A percentile compares a stretch with the other conserved stretches of the same genome.
Evolutionary conservation across 768 basidiomycete species (phyloP).

Genomic region (Pleurotus tuoliensis): DNA sequence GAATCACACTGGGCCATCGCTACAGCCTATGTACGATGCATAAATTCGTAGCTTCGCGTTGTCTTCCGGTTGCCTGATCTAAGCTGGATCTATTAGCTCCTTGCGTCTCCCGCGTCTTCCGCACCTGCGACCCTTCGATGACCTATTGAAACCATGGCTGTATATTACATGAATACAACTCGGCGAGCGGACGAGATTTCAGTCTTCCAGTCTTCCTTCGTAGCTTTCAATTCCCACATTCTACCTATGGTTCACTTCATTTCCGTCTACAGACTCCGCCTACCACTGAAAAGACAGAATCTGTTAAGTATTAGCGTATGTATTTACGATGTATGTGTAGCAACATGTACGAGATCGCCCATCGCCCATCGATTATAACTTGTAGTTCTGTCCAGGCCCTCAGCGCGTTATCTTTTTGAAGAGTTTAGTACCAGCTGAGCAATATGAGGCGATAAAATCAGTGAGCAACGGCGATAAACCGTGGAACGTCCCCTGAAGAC

Average conservation of each 20-base stretch:
- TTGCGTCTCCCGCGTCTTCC: background rate
- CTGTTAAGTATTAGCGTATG: too few relatives aligned
- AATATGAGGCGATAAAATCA: conserved; percentile 9
- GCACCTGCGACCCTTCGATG: background rate
- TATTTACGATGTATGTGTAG: too few relatives aligned
- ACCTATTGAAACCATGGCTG: background rate
- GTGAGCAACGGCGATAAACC: conserved; percentile 2
- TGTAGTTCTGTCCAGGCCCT: background rate
- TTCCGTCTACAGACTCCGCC: background rate
- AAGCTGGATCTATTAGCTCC: background rate
- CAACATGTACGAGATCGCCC: too few relatives aligned
- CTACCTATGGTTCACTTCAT: background rate
- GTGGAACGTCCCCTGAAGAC: conserved; percentile 19
- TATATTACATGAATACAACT: background rate
- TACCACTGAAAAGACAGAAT: too few relatives aligned
- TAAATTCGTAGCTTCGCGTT: too few relatives aligned
- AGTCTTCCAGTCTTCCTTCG: background rate
- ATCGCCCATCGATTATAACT: too few relatives aligned
- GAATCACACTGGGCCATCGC: too few relatives aligned
- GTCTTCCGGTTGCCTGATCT: background rate
- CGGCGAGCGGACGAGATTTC: background rate
- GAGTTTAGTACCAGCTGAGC: conserved; percentile 31
- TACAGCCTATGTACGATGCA: too few relatives aligned
- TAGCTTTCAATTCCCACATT: conserved; percentile 1
- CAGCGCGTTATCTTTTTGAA: conserved; percentile 24